Evolutionary conservation across 1,284 basidiomycete species (phyloP).

Genomic region (Puccinia hordei): DNA sequence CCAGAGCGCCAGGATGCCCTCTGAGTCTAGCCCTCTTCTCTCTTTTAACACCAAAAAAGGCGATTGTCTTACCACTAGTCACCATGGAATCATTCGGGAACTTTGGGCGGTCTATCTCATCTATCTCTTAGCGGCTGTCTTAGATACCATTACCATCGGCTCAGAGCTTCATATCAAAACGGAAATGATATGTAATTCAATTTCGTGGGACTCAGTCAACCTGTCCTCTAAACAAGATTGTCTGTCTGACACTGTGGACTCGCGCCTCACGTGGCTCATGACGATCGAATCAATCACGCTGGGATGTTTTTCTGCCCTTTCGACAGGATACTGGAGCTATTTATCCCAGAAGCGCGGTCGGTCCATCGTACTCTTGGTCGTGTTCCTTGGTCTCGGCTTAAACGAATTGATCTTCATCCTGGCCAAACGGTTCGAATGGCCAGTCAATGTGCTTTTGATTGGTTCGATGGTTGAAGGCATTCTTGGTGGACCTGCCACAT

Average conservation of each 20-base stretch:
- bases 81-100: not conserved
- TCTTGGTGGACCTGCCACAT: constrained; percentile 22
- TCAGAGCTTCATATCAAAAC: constrained; percentile 2
- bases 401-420: constrained; percentile 10
- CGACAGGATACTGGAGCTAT: constrained; percentile 4
- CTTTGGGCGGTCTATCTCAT: constrained; percentile 15
- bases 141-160: not conserved
- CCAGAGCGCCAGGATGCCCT: not conserved
- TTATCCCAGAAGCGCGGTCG: not conserved
- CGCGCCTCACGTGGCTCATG: not conserved
- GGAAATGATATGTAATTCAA: constrained; percentile 10
- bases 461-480: constrained; percentile 11
- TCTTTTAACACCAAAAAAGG: not conserved
- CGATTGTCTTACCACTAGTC: not conserved
- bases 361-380: not conserved
- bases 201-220: not conserved
- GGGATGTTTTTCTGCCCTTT: constrained; percentile 1
- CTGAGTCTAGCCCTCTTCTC: constrained; percentile 15
- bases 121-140: not conserved
- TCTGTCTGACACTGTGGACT: not conserved
- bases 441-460: not conserved
- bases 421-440: not conserved
- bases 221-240: not conserved
- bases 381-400: not conserved
- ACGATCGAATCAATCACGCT: constrained; percentile 16